Conservation (phyloP, 805 yeast species). For the Saccharomyces eubayanus region DNA sequence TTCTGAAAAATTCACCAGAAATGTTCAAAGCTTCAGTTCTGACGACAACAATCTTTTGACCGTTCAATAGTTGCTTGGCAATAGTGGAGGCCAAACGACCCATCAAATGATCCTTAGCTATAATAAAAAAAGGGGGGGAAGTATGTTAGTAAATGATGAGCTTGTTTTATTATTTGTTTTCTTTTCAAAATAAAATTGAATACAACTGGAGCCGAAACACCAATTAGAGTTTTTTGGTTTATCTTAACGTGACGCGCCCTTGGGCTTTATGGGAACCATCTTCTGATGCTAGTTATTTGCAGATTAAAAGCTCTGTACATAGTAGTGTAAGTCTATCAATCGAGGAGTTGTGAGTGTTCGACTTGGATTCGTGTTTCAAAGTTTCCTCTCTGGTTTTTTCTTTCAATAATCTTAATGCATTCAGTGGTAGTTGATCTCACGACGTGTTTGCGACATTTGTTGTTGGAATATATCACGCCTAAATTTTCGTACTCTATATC, state of each 20-base stretch:
- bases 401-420: neutral
- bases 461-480: neutral
- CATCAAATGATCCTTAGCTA: conserved; percentile 95
- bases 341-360: neutral
- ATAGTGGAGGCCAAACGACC: conserved; percentile 99
- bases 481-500: neutral
- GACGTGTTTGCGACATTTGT: neutral
- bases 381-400: neutral
- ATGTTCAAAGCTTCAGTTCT: conserved; percentile 97
- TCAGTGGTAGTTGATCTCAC: neutral
- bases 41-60: conserved; percentile 95
- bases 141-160: conserved; percentile 9
- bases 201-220: neutral
- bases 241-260: neutral
- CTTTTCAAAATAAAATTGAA: neutral
- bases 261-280: neutral
- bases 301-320: neutral
- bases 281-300: neutral
- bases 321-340: neutral
- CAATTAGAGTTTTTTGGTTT: neutral
- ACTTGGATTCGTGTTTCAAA: neutral
- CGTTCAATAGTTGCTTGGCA: conserved; percentile 97
- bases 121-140: conserved; percentile 7
- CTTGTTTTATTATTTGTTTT: neutral
- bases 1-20: conserved; percentile 99